Conservation (phyloP, 1,139 yeast species). For the Blastobotrys aristatus region DNA sequence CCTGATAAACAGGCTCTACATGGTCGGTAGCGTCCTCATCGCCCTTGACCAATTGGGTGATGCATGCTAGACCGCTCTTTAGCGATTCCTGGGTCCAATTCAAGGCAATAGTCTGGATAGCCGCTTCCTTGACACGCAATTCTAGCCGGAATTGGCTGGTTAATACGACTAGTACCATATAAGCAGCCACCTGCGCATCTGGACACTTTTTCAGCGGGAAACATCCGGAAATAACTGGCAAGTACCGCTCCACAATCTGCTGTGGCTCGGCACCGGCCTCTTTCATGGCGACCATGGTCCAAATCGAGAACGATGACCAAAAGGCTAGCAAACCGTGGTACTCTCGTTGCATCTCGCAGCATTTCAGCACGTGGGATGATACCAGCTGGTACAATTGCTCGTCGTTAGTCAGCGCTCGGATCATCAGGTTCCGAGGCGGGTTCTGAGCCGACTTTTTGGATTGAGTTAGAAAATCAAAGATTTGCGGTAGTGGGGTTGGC, state of each 20-base stretch:
- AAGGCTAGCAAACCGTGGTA: conserved; percentile 73
- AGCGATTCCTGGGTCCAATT: conserved; percentile 39
- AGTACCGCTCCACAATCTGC: conserved; percentile 41
- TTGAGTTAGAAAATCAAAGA: conserved; percentile 66
- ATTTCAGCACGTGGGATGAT: conserved; percentile 52
- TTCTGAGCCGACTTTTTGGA: conserved; percentile 59
- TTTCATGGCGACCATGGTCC: conserved; percentile 51
- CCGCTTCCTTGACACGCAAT: conserved; percentile 57
- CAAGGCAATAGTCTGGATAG: conserved; percentile 60
- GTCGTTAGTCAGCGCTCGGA: conserved; percentile 67
- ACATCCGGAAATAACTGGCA: conserved; percentile 39
- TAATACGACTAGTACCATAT: conserved; percentile 73
- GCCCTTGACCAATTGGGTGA: conserved; percentile 33
- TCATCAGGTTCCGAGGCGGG: conserved; percentile 66
- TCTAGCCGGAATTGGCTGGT: conserved; percentile 68
- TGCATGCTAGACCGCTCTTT: conserved; percentile 36
- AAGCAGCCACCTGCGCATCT: conserved; percentile 78
- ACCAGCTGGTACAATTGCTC: conserved; percentile 62
- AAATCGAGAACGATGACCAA: conserved; percentile 70
- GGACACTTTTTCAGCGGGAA: conserved; percentile 36
- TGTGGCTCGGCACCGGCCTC: conserved; percentile 32
- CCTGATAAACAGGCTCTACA: conserved; percentile 16
- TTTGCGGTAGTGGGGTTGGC: conserved; percentile 57
- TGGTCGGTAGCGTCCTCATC: conserved; percentile 22
- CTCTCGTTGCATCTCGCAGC: conserved; percentile 36